Percentiles rank a stretch among this genome's conserved stretches.
Conservation (phyloP, 2,329 filamentous ascomycete genomes). For the Hirsutella minnesotensis region DNA sequence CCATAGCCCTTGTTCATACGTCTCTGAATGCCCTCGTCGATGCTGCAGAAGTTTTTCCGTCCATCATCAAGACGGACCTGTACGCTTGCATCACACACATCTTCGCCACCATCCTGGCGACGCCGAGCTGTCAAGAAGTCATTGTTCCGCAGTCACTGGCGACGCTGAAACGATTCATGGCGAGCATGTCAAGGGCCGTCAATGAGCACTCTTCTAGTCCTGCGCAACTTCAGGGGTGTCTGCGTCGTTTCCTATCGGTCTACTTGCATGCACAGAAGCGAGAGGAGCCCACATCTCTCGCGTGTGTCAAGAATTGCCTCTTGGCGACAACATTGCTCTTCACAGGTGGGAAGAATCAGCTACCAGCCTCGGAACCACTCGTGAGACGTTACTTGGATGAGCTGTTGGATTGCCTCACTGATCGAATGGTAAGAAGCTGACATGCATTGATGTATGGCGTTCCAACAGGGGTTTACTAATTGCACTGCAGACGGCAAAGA, state of each 20-base stretch:
- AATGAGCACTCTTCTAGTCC: constrained; percentile 39
- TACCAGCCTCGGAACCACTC: constrained; percentile 64
- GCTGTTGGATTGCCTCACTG: constrained; percentile 71
- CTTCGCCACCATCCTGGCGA: constrained; percentile 84
- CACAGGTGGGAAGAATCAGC: constrained; percentile 62
- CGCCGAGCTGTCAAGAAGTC: constrained; percentile 68
- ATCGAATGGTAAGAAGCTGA: constrained; percentile 48
- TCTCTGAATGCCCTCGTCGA: constrained; percentile 84
- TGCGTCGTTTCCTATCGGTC: constrained; percentile 73
- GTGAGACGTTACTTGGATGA: constrained; percentile 67
- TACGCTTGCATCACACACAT: constrained; percentile 96
- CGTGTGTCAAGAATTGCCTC: constrained; percentile 87
- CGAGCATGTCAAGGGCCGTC: constrained; percentile 49
- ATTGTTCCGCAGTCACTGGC: constrained; percentile 85
- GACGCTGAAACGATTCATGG: constrained; percentile 83
- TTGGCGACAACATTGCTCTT: constrained; percentile 82
- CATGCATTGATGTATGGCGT: background rate
- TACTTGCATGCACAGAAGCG: constrained; percentile 65
- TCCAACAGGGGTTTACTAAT: background rate
- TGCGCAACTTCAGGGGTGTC: constrained; percentile 66
- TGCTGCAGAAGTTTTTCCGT: constrained; percentile 88
- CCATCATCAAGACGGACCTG: constrained; percentile 90
- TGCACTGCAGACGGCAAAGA: constrained; percentile 57
- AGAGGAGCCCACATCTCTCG: constrained; percentile 61
- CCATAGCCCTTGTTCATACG: constrained; percentile 65